A percentile compares a stretch with the other conserved stretches of the same genome.
These are phyloP conservation scores for Aethionema arabicum DNA, from an alignment of 345 rosid species.

Conservation along the genomic window DNA sequence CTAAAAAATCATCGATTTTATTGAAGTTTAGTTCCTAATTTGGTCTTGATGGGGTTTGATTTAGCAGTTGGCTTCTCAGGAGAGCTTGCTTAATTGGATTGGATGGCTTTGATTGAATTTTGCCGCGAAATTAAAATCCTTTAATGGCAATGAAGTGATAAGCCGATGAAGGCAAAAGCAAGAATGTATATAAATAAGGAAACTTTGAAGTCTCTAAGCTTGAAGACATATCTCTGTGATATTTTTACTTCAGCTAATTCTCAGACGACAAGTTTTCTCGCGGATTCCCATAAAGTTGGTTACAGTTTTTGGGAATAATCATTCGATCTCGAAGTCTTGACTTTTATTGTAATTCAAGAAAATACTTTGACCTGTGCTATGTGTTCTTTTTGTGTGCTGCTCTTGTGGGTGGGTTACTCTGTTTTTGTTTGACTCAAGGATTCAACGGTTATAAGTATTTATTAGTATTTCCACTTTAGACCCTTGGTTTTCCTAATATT, in stretches of 20 bases:
- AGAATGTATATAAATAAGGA: constrained; percentile 25
- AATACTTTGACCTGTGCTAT: constrained; percentile 15
- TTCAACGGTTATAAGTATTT: constrained; percentile 20
- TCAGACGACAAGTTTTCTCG: constrained; percentile 23
- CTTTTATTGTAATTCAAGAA: constrained; percentile 7
- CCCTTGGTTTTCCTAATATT: neutral
- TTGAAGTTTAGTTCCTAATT: constrained; percentile 11
- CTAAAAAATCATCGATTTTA: constrained; percentile 3
- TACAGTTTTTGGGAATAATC: neutral
- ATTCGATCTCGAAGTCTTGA: constrained; percentile 12
- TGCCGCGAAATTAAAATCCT: neutral
- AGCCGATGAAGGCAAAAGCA: constrained; percentile 7
- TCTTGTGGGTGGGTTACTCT: constrained; percentile 20
- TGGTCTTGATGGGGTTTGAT: constrained; percentile 45
- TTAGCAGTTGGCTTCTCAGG: constrained; percentile 70
- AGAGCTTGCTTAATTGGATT: constrained; percentile 63
- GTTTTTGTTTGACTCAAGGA: constrained; percentile 18
- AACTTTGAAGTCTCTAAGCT: constrained; percentile 14
- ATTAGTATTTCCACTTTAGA: neutral
- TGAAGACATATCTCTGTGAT: constrained; percentile 28
- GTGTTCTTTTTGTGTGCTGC: constrained; percentile 2
- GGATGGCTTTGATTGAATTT: constrained; percentile 49
- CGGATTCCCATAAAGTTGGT: constrained; percentile 13
- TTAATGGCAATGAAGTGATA: neutral
- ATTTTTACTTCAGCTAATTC: constrained; percentile 20